Conservation (phyloP, 768 basidiomycete species). For the Termitomyces sp. region DNA sequence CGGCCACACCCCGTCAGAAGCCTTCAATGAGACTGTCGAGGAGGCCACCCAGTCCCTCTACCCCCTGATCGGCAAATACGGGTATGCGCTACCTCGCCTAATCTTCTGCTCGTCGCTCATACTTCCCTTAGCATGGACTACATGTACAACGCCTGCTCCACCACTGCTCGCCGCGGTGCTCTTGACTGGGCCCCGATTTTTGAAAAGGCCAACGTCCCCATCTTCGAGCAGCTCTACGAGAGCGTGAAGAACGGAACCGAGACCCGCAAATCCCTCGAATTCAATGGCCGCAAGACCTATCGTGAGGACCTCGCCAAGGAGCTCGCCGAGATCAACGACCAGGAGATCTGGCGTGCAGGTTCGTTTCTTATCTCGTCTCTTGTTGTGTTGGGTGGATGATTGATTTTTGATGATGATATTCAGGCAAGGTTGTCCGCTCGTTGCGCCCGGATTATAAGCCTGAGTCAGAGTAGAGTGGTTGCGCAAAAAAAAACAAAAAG, state of each 20-base stretch:
- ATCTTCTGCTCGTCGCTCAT: background rate
- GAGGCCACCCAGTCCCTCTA: constrained; percentile 99
- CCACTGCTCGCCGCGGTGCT: constrained; percentile 97
- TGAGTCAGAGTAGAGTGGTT: constrained; percentile 31
- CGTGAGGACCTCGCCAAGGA: constrained; percentile 90
- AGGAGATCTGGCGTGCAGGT: constrained; percentile 98
- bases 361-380: constrained; percentile 18
- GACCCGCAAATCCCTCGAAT: constrained; percentile 95
- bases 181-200: constrained; percentile 99
- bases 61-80: constrained; percentile 93
- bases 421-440: constrained; percentile 87
- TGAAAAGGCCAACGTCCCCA: constrained; percentile 89
- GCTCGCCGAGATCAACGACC: constrained; percentile 91
- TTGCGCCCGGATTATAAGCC: constrained; percentile 84
- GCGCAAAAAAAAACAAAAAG: background rate
- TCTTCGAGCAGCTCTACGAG: constrained; percentile 94
- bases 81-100: constrained; percentile 42
- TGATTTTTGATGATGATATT: background rate
- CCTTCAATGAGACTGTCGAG: constrained; percentile 99
- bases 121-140: constrained; percentile 81
- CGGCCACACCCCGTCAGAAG: constrained; percentile 95
- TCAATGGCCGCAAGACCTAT: constrained; percentile 91
- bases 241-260: constrained; percentile 94
- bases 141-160: constrained; percentile 99
- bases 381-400: background rate